A percentile compares a stretch with the other conserved stretches of the same genome.
These are phyloP conservation scores for Ceratocystis huliohia DNA, from an alignment of 2,329 filamentous ascomycete species.

Conservation along the genomic window DNA sequence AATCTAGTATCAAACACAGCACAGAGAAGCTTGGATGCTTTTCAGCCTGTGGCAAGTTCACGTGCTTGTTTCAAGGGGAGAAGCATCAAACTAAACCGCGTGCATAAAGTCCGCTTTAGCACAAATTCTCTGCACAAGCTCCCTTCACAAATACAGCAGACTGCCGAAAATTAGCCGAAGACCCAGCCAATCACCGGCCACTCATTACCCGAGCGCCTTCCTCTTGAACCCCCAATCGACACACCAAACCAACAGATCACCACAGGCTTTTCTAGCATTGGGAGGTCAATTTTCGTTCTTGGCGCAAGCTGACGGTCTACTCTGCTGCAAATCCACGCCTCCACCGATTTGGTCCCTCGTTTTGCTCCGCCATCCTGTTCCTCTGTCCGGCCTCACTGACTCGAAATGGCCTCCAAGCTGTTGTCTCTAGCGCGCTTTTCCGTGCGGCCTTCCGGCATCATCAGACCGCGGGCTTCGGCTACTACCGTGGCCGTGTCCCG, in stretches of 20 bases:
- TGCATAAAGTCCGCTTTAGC: background rate
- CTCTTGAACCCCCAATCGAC: background rate
- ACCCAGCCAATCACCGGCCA: background rate
- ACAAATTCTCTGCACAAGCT: background rate
- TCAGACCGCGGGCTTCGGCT: slow-evolving; percentile 55
- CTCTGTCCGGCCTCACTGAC: background rate
- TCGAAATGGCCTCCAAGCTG: slow-evolving; percentile 70
- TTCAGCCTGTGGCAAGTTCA: background rate
- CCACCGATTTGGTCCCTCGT: background rate
- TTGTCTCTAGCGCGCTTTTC: slow-evolving; percentile 59
- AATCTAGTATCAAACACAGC: background rate
- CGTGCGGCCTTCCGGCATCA: slow-evolving; percentile 36
- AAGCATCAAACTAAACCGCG: background rate
- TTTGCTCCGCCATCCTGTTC: background rate
- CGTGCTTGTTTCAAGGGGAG: slow-evolving; percentile 1
- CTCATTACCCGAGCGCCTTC: slow-evolving; percentile 6
- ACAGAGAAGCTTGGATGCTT: slow-evolving; percentile 1
- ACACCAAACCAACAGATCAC: background rate
- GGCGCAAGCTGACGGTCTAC: background rate
- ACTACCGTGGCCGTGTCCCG: slow-evolving; percentile 42
- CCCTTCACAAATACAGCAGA: too few species aligned
- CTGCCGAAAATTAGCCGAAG: background rate
- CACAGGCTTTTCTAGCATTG: background rate
- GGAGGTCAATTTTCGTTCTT: background rate
- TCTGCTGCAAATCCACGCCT: background rate